These are phyloP conservation scores for Paramecium bursaria DNA, from an alignment of 73 alveolate genomes.

Conservation along the genomic window DNA sequence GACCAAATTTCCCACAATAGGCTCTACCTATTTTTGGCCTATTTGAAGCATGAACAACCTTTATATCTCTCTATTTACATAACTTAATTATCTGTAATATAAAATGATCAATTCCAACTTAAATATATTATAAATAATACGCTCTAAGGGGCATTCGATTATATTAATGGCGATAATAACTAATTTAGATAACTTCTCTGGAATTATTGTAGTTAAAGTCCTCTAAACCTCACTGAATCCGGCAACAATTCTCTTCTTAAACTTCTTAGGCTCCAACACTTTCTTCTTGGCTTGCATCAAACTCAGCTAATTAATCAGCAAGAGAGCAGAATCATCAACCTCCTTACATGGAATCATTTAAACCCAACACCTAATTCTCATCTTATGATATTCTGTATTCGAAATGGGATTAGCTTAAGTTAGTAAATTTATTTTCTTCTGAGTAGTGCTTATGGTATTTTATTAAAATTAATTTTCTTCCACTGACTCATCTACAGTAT, in stretches of 20 bases:
- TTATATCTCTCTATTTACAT: slow-evolving; percentile 19
- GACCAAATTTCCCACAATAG: slow-evolving; percentile 69
- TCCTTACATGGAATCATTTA: slow-evolving; percentile 60
- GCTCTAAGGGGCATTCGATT: slow-evolving; percentile 44
- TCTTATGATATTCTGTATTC: background rate
- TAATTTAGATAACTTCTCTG: slow-evolving; percentile 60
- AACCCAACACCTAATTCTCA: slow-evolving; percentile 60
- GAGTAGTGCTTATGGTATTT: background rate
- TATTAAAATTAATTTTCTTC: slow-evolving; percentile 6
- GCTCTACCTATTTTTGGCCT: slow-evolving; percentile 68
- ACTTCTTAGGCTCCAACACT: slow-evolving; percentile 61
- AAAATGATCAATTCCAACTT: slow-evolving; percentile 62
- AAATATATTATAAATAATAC: background rate
- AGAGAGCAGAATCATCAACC: slow-evolving; percentile 31
- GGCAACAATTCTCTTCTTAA: slow-evolving; percentile 68
- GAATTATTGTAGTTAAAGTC: slow-evolving; percentile 16
- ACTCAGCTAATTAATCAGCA: slow-evolving; percentile 47
- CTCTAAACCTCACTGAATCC: slow-evolving; percentile 60
- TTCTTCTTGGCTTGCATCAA: slow-evolving; percentile 63
- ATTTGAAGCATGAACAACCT: slow-evolving; percentile 50
- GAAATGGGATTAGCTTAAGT: slow-evolving; percentile 9
- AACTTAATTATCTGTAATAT: slow-evolving; percentile 50
- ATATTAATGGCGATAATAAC: slow-evolving; percentile 42
- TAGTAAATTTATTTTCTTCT: background rate
- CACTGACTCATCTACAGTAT: slow-evolving; percentile 48